phyloP scores from a whole-genome alignment of 2,329 filamentous ascomycete genomes.

The Penicillium corylophilum region DNA sequence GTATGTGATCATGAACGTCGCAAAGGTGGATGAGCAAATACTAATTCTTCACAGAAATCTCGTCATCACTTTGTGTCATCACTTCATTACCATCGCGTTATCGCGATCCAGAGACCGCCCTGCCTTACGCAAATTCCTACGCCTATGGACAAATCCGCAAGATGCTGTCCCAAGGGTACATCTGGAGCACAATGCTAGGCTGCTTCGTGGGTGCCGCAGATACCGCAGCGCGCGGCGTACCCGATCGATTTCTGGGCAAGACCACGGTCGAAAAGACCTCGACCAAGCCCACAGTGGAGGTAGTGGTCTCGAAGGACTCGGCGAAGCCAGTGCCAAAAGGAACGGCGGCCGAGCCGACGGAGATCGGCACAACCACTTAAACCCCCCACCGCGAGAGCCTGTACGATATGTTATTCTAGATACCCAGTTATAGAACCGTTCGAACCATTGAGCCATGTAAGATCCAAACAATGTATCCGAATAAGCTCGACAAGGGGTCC shows the following conservation, averaged over 20 bases:
- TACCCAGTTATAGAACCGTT: conserved; percentile 11
- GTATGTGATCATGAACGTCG: conserved; percentile 36
- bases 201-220: conserved; percentile 72
- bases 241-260: conserved; percentile 63
- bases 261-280: neutral
- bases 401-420: conserved; percentile 6
- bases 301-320: neutral
- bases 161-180: conserved; percentile 69
- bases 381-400: neutral
- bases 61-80: conserved; percentile 68
- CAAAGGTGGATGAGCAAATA: neutral
- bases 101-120: conserved; percentile 77
- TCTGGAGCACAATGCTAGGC: conserved; percentile 77
- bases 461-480: neutral
- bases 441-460: neutral
- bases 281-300: neutral
- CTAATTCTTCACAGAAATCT: conserved; percentile 39
- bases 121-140: conserved; percentile 75
- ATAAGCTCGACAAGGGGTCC: neutral
- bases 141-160: conserved; percentile 78
- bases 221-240: conserved; percentile 70
- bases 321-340: conserved; percentile 6
- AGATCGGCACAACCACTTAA: conserved; percentile 10
- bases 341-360: conserved; percentile 18
- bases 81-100: conserved; percentile 80